A percentile compares a stretch with the other conserved stretches of the same genome.
Conservation (phyloP, 2,329 filamentous ascomycete genomes). For the Madurella mycetomatis region DNA sequence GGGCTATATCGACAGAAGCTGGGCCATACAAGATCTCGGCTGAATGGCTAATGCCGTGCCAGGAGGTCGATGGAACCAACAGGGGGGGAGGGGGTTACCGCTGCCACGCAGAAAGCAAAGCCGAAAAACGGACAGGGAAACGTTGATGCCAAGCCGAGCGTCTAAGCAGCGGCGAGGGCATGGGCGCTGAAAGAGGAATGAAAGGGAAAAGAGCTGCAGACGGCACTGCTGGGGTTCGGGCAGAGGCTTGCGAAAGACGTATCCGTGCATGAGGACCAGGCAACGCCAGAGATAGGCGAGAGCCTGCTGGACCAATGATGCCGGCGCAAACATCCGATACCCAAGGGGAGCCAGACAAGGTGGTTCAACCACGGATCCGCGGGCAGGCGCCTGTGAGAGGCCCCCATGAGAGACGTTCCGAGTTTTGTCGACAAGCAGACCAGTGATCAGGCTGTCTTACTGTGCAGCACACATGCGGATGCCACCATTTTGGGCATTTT, state of each 20-base stretch:
- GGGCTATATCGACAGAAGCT: slow-evolving; percentile 35
- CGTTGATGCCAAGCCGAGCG: slow-evolving; percentile 23
- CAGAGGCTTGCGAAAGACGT: slow-evolving; percentile 18
- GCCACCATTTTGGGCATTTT: slow-evolving; percentile 6
- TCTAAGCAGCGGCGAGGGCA: slow-evolving; percentile 16
- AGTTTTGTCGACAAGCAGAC: slow-evolving; percentile 10
- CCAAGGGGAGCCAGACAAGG: slow-evolving; percentile 25
- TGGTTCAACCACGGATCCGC: slow-evolving; percentile 20
- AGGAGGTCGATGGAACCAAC: slow-evolving; percentile 37
- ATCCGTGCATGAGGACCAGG: slow-evolving; percentile 21
- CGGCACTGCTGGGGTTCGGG: slow-evolving; percentile 19
- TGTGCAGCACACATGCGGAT: slow-evolving; percentile 12
- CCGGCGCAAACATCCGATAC: slow-evolving; percentile 28
- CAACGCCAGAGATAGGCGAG: slow-evolving; percentile 24
- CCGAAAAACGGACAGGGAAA: slow-evolving; percentile 24
- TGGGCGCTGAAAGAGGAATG: slow-evolving; percentile 19
- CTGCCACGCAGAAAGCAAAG: slow-evolving; percentile 25
- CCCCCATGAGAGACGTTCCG: slow-evolving; percentile 1
- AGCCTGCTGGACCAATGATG: slow-evolving; percentile 23
- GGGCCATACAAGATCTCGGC: slow-evolving; percentile 41
- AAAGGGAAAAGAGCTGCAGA: slow-evolving; percentile 15
- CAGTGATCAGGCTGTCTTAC: slow-evolving; percentile 18
- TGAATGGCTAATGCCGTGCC: slow-evolving; percentile 48
- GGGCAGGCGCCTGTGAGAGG: slow-evolving; percentile 10
- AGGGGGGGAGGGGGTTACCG: slow-evolving; percentile 26